Evolutionary conservation across 2,329 filamentous ascomycete species (phyloP), one percentile per base, ranked within the genome.

Genomic region (Aspergillus uvarum): DNA sequence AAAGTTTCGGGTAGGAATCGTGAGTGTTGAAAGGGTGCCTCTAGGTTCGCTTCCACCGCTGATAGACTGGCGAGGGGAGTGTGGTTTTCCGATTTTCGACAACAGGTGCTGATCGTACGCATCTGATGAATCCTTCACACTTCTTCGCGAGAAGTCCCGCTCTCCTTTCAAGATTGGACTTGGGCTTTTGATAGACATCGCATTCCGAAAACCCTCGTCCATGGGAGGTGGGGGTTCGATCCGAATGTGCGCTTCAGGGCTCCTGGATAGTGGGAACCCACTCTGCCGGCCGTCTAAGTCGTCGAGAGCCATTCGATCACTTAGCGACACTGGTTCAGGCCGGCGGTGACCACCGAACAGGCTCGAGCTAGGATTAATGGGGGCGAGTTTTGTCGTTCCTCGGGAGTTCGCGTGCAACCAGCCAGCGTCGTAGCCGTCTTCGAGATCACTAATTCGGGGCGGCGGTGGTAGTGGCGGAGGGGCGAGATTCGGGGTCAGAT

Each of bases 391-490:
- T 56, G 79, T 79, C 70, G 83, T 81, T 64, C 80, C 77, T 50
- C 78, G 78, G 54, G 79, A 79, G 74, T 89, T 87, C 63, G 82
- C 84, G 81, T 84, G 86, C 72, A 83, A 78, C 85, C 85, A 89
- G 61, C 83, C 86, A 58, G 83, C 80, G 73, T 89, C 87, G 67
- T 83, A 80, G 38, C 85, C 85, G 63, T 80, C 73, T 66, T 80
- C 77, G 64, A 86, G 76, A 61, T 85, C 83, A 65, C 80, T 79
- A 60, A 89, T 82, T 70, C 80, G 81, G 55, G 87, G 84, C 59
- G 87, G 87, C 67, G 87, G 87, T 67, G 87, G 87, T 68, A 89
- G 79, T 53, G 87, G 86, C 64, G 87, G 87, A 60, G 87, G 87
- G 54, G 80, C 79, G 48, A 73, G 71, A 53, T 75, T 70, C 60